Evolutionary conservation across 768 basidiomycete genomes (phyloP).

Genomic region (Leccinum disarticulatum): DNA sequence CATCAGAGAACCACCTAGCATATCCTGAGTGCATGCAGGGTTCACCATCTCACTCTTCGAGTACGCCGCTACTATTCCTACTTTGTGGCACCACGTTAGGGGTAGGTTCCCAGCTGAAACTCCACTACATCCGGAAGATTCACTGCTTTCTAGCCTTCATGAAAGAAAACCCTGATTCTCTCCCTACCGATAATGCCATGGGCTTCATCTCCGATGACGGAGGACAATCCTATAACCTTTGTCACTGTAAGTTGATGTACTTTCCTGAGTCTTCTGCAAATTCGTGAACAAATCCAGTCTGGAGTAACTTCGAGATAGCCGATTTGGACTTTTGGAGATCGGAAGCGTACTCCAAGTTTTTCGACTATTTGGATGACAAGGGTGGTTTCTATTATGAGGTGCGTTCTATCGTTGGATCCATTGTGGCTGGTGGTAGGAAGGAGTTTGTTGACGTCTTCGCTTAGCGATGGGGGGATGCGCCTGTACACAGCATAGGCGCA

Average conservation of each 20-base stretch:
- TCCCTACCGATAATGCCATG: slow-evolving; percentile 68
- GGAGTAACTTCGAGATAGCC: slow-evolving; percentile 82
- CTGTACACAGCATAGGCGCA: slow-evolving; percentile 82
- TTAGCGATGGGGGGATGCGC: slow-evolving; percentile 84
- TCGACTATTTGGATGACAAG: slow-evolving; percentile 73
- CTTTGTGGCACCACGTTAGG: slow-evolving; percentile 75
- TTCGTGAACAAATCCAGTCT: slow-evolving; percentile 45
- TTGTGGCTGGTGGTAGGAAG: neutral
- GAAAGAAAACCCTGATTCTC: slow-evolving; percentile 54
- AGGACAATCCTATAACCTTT: slow-evolving; percentile 73
- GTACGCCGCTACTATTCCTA: slow-evolving; percentile 77
- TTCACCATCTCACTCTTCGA: slow-evolving; percentile 82
- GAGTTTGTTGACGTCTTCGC: neutral
- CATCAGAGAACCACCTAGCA: slow-evolving; percentile 26
- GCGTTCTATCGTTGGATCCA: slow-evolving; percentile 12
- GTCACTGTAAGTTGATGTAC: slow-evolving; percentile 58
- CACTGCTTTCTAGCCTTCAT: slow-evolving; percentile 59
- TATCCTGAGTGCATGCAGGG: slow-evolving; percentile 37
- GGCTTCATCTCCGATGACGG: slow-evolving; percentile 67
- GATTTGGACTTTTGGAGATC: slow-evolving; percentile 87
- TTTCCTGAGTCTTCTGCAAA: neutral
- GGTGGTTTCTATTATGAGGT: slow-evolving; percentile 96
- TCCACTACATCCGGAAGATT: neutral
- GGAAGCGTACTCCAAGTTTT: slow-evolving; percentile 82
- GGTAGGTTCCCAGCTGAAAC: slow-evolving; percentile 37